These are phyloP conservation scores for Phialophora verrucosa DNA, from an alignment of 2,329 filamentous ascomycete species.

Conservation along the genomic window DNA sequence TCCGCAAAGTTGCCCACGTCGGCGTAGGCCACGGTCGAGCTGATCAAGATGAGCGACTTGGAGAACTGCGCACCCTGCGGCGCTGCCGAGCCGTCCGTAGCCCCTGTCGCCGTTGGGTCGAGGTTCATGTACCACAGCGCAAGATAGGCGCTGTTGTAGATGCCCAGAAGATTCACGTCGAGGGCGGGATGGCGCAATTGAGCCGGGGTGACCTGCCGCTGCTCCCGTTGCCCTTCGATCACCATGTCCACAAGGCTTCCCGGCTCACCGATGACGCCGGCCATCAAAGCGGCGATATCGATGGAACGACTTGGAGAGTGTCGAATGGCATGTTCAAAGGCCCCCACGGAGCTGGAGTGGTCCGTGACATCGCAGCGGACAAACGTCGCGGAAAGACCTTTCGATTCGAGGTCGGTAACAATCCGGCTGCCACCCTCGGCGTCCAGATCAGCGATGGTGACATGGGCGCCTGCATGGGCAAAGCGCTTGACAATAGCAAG, in stretches of 20 bases:
- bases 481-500: constrained; percentile 47
- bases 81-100: background rate
- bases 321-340: constrained; percentile 42
- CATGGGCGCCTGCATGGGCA: constrained; percentile 47
- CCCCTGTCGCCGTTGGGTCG: background rate
- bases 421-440: background rate
- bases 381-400: constrained; percentile 39
- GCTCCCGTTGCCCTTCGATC: constrained; percentile 19
- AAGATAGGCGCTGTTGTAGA: constrained; percentile 42
- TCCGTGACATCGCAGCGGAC: constrained; percentile 41
- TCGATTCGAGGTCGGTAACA: background rate
- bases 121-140: constrained; percentile 42
- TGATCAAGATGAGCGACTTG: constrained; percentile 34
- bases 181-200: constrained; percentile 31
- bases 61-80: background rate
- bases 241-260: constrained; percentile 19
- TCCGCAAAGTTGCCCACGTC: constrained; percentile 26
- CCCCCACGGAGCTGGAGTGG: constrained; percentile 41
- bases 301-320: constrained; percentile 38
- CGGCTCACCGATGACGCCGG: constrained; percentile 39
- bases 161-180: constrained; percentile 42
- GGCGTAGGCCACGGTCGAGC: constrained; percentile 32
- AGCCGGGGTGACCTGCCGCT: constrained; percentile 20
- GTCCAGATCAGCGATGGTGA: constrained; percentile 46
- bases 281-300: constrained; percentile 43